Percentiles rank a stretch among this genome's conserved stretches.
Evolutionary conservation across 371 early-diverging fungal genomes (phyloP).

Genomic region (Lichtheimia ramosa): DNA sequence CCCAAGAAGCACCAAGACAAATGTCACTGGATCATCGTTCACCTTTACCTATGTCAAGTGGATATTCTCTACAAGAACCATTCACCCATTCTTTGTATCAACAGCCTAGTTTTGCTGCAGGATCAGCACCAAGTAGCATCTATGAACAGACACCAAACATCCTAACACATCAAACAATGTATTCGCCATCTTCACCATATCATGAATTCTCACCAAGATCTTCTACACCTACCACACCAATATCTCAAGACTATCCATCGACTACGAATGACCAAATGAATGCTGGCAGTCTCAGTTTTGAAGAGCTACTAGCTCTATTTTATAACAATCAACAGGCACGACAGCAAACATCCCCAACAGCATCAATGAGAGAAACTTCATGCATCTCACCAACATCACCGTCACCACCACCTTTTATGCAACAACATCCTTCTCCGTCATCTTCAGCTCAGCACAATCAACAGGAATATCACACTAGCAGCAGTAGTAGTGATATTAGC

Average conservation of each 20-base stretch:
- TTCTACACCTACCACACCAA: slow-evolving; percentile 4
- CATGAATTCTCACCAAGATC: neutral
- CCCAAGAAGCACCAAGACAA: neutral
- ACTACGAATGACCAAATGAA: slow-evolving; percentile 3
- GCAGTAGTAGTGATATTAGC: neutral
- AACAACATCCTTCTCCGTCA: neutral
- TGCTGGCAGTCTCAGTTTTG: slow-evolving; percentile 27
- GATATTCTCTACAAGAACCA: neutral
- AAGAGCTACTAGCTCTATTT: slow-evolving; percentile 25
- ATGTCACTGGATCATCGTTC: slow-evolving; percentile 8
- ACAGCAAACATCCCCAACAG: neutral
- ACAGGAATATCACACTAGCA: neutral
- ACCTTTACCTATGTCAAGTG: neutral
- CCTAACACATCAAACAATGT: neutral
- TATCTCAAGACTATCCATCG: neutral
- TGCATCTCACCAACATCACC: neutral
- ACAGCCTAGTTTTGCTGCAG: neutral
- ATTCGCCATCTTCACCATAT: neutral
- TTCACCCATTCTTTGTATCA: neutral
- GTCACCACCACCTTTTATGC: neutral
- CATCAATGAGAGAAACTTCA: neutral
- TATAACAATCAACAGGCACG: slow-evolving; percentile 10
- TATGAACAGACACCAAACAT: neutral
- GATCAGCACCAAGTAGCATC: neutral
- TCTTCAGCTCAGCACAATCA: neutral